A percentile compares a stretch with the other conserved stretches of the same genome.
Evolutionary conservation across 768 basidiomycete species (phyloP).

Genomic region (Russula foetens): DNA sequence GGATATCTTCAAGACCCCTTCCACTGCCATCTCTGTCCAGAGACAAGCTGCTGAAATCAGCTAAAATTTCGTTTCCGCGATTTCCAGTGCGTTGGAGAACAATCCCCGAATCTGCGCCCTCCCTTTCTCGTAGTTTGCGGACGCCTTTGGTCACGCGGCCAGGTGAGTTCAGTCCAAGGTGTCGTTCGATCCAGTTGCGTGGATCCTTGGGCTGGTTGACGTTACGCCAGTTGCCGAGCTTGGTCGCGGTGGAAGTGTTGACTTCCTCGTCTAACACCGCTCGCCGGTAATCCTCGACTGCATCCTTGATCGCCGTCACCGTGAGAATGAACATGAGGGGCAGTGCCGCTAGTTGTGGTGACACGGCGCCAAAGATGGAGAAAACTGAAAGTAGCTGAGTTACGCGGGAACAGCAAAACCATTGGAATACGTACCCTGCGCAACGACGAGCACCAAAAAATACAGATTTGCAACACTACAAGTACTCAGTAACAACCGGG

Average conservation of each 20-base stretch:
- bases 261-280: conserved; percentile 84
- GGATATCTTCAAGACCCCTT: conserved; percentile 28
- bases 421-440: conserved; percentile 46
- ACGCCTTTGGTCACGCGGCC: conserved; percentile 81
- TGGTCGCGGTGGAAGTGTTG: conserved; percentile 89
- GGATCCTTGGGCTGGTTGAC: conserved; percentile 79
- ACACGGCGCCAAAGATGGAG: conserved; percentile 82
- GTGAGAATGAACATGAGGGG: conserved; percentile 81
- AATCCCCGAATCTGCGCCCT: conserved; percentile 57
- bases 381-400: conserved; percentile 48
- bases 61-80: conserved; percentile 19
- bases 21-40: conserved; percentile 13
- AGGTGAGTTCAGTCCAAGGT: conserved; percentile 63
- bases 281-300: conserved; percentile 92
- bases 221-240: conserved; percentile 83
- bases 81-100: conserved; percentile 44
- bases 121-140: conserved; percentile 71
- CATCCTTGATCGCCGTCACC: conserved; percentile 94
- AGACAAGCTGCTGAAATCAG: conserved; percentile 27
- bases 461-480: conserved; percentile 83
- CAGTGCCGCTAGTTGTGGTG: conserved; percentile 72
- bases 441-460: conserved; percentile 74
- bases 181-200: conserved; percentile 63
- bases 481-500: conserved; percentile 8
- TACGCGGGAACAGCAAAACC: neutral